Percentiles rank a stretch among this genome's conserved stretches.
Evolutionary conservation across 1,139 yeast genomes (phyloP).

Genomic region (Debaryomyces robertsiae): DNA sequence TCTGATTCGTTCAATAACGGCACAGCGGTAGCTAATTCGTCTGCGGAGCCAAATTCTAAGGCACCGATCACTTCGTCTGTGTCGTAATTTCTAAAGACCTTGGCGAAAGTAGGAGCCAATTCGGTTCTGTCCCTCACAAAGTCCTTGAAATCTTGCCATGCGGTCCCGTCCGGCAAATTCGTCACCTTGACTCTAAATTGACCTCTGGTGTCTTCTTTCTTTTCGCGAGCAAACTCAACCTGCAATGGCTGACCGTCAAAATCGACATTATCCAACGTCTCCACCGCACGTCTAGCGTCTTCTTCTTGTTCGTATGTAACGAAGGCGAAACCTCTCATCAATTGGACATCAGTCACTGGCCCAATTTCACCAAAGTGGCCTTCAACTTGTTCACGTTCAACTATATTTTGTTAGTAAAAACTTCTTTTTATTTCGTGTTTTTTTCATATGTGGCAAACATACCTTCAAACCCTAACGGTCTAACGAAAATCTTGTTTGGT

Average conservation of each 20-base stretch:
- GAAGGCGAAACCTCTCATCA: slow-evolving; percentile 77
- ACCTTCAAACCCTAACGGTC: slow-evolving; percentile 42
- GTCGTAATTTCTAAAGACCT: slow-evolving; percentile 63
- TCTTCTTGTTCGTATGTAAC: slow-evolving; percentile 69
- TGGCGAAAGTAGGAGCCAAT: slow-evolving; percentile 68
- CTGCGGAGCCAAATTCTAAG: slow-evolving; percentile 75
- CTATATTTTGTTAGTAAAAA: slow-evolving; percentile 18
- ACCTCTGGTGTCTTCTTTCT: slow-evolving; percentile 61
- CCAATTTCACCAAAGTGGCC: slow-evolving; percentile 69
- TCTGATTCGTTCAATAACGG: slow-evolving; percentile 70
- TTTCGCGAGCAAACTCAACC: slow-evolving; percentile 70
- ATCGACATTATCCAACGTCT: slow-evolving; percentile 57
- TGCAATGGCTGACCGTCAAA: slow-evolving; percentile 66
- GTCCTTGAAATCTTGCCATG: slow-evolving; percentile 87
- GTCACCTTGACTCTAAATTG: slow-evolving; percentile 70
- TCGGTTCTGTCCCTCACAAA: slow-evolving; percentile 71
- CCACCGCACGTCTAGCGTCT: slow-evolving; percentile 66
- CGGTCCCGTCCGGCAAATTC: slow-evolving; percentile 72
- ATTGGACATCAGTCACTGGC: slow-evolving; percentile 64
- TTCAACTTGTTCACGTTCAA: slow-evolving; percentile 60
- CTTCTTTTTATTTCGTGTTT: no score
- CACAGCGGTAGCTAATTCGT: slow-evolving; percentile 70
- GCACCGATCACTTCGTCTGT: slow-evolving; percentile 71
- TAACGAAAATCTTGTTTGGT: slow-evolving; percentile 41
- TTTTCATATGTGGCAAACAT: slow-evolving; percentile 15